Conservation (phyloP, 306 rosid genomes). For the Prunus campanulata region DNA sequence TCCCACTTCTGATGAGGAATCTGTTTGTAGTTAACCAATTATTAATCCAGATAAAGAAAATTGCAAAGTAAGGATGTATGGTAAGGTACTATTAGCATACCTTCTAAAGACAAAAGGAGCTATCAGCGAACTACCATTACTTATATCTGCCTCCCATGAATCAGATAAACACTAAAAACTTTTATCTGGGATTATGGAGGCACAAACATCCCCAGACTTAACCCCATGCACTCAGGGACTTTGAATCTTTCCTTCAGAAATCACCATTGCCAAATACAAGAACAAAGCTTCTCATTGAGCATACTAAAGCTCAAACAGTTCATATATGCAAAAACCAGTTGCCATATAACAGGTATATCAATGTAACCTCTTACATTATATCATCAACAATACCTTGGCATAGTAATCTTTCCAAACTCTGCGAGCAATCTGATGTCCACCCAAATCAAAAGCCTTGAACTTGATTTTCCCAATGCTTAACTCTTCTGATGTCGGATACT, state of each 20-base stretch:
- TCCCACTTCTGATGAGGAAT: no score
- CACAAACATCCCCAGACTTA: conserved; percentile 3
- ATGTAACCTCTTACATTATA: not conserved
- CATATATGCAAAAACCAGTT: not conserved
- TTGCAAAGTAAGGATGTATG: conserved; percentile 5
- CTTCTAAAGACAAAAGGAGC: conserved; percentile 34
- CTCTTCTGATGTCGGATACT: conserved; percentile 82
- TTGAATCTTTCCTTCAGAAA: not conserved
- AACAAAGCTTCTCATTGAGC: not conserved
- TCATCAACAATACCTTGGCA: conserved; percentile 53
- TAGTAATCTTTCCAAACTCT: conserved; percentile 89
- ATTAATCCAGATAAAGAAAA: not conserved
- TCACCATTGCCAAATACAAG: not conserved
- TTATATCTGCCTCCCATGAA: conserved; percentile 47
- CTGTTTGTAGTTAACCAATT: not conserved
- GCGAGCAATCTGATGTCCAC: conserved; percentile 80
- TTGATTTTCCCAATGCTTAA: conserved; percentile 80
- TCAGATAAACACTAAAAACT: conserved; percentile 29
- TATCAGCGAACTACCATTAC: conserved; percentile 36
- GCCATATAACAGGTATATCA: not conserved
- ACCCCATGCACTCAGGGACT: not conserved
- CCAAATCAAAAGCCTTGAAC: conserved; percentile 86
- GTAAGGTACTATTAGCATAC: conserved; percentile 38
- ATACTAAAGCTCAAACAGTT: not conserved
- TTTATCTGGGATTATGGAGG: conserved; percentile 51